phyloP scores from a whole-genome alignment of 163 green algal genomes.

The Trebouxiophyceae sp. region DNA sequence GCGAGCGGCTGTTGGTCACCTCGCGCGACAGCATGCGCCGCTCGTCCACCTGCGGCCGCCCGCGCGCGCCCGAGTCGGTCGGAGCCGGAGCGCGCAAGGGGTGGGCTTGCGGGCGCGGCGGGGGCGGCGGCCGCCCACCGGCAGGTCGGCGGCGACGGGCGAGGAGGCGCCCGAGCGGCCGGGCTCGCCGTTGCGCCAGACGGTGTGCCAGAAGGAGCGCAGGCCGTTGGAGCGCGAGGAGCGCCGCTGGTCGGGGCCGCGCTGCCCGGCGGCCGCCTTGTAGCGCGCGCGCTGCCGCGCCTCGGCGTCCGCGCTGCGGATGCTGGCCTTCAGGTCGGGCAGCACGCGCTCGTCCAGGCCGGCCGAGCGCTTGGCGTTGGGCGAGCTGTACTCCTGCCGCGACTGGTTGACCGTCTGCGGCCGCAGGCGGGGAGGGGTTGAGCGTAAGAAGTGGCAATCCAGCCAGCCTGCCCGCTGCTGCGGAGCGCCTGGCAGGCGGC shows the following conservation, averaged over 20 bases:
- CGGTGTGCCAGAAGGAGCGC: no score
- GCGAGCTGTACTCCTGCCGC: conserved; percentile 30
- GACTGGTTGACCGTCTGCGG: conserved; percentile 33
- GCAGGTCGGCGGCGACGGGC: no score
- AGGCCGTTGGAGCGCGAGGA: no score
- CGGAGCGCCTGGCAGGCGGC: not conserved
- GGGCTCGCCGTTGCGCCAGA: no score
- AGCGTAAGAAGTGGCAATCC: not conserved
- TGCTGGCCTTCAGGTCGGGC: conserved; percentile 19
- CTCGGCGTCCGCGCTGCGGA: not conserved
- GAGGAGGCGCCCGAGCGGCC: no score
- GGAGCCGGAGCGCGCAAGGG: no score
- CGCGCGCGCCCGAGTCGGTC: no score
- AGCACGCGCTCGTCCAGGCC: conserved; percentile 28
- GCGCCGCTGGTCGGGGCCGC: no score
- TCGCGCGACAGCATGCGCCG: conserved; percentile 29
- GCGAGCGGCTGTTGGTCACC: conserved; percentile 11
- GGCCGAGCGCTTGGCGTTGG: conserved; percentile 3
- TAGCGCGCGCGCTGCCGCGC: not conserved
- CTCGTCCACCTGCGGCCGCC: conserved; percentile 26
- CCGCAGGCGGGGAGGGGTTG: not conserved
- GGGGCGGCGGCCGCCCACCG: no score
- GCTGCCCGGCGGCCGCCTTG: no score
- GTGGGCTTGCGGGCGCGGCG: no score
- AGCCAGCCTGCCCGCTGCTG: not conserved